Evolutionary conservation across 495 filamentous ascomycete genomes (phyloP), one percentile per base, ranked within the genome.

Genomic region (Penicillium herquei): DNA sequence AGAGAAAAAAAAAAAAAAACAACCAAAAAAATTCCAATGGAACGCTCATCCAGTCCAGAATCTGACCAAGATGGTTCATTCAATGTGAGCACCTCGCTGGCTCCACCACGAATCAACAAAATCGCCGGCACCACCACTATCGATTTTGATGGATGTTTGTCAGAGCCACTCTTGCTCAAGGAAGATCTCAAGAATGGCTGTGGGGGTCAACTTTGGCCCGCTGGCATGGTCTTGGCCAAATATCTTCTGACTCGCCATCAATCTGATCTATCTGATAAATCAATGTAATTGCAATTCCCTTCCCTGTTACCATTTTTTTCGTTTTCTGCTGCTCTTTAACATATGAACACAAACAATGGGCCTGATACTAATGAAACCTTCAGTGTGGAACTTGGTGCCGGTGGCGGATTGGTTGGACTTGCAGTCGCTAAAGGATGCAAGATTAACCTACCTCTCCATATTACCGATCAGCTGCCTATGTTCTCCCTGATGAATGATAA

Each of bases 171-270:
- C 39, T 76, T 81, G 49, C 81, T 98, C 11, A 87, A 89, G 61
- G 90, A 96, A 68, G 90, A 98, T 64, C 78, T 96, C 12, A 82
- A 78, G 49, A 82, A 89, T 62, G 93, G 93, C 61, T 97, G 93
- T 69, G 94, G 94, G 13, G 94, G 94, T 2, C 87, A 91, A 65
- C 75, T 95, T 12, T 98, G 94, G 94, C 94, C 92, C 0, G 94
- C 94, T 1, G 94, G 94, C 9, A 88, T 92, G 84, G 84, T 92
- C 3, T 73, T 98, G 26, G 82, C 87, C 9, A 90, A 86, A 66
- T 95, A 97, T 65, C 76, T 97, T 74, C 76, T 98, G 35, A 78
- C 83, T 47, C 84, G 83, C 57, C 87, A 89, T 59, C 68, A 73
- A 55, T 73, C 80, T 26, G 71, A 80, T 45, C 61, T 96, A 56